phyloP scores from a whole-genome alignment of 2,329 filamentous ascomycete genomes.

The Talaromyces sp. region DNA sequence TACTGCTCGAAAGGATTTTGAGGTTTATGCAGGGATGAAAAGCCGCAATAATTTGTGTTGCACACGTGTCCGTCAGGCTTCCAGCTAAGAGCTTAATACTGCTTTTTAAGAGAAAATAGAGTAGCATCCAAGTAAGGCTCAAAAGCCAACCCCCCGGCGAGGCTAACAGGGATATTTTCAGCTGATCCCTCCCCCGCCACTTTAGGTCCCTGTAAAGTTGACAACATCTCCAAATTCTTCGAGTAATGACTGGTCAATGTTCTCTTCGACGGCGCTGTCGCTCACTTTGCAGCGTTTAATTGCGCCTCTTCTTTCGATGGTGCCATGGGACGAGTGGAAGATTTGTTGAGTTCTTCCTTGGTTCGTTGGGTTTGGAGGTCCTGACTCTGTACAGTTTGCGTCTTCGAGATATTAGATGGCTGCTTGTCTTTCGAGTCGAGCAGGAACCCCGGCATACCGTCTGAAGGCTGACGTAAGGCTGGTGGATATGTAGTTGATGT shows the following conservation, averaged over 20 bases:
- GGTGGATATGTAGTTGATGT: background rate
- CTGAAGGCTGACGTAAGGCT: background rate
- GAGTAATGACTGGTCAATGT: slow-evolving; percentile 7
- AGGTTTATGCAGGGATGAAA: too few relatives aligned
- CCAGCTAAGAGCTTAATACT: too few relatives aligned
- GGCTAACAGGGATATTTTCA: too few relatives aligned
- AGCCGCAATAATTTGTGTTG: too few relatives aligned
- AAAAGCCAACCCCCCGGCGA: too few relatives aligned
- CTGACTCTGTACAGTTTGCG: background rate
- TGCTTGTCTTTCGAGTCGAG: background rate
- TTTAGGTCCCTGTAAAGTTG: slow-evolving; percentile 10
- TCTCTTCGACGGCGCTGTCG: background rate
- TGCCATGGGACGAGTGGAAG: background rate
- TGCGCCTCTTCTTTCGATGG: background rate
- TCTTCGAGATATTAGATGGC: background rate
- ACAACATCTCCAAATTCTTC: slow-evolving; percentile 12
- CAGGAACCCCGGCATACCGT: background rate
- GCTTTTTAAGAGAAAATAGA: too few relatives aligned
- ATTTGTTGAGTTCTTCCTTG: background rate
- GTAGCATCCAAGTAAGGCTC: too few relatives aligned
- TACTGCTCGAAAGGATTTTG: too few relatives aligned
- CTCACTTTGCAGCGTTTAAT: background rate
- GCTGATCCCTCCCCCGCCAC: background rate
- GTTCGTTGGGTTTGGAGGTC: background rate
- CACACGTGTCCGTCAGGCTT: too few relatives aligned